These are phyloP conservation scores for Rhizopus sp. DNA, from an alignment of 371 early-diverging fungal genomes.

Conservation along the genomic window DNA sequence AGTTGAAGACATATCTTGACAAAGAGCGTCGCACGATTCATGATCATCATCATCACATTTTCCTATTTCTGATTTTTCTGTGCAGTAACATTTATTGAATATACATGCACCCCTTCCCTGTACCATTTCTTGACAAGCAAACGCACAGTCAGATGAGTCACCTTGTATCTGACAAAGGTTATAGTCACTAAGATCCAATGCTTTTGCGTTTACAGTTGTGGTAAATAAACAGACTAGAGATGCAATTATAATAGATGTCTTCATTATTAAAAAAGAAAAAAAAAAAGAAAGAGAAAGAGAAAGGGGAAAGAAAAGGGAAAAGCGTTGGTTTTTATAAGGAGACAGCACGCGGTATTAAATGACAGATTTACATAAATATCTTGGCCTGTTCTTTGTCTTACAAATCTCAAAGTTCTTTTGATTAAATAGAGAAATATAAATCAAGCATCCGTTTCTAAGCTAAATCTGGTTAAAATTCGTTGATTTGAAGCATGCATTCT, in stretches of 20 bases:
- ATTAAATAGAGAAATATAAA: not conserved
- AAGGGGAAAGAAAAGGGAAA: not conserved
- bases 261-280: no score
- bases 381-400: slow-evolving; percentile 5
- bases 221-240: not conserved
- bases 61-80: slow-evolving; percentile 34
- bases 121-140: slow-evolving; percentile 26
- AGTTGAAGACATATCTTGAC: slow-evolving; percentile 38
- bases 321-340: not conserved
- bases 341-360: slow-evolving; percentile 1
- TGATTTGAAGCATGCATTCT: not conserved
- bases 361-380: not conserved
- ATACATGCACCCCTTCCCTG: slow-evolving; percentile 38
- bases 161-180: slow-evolving; percentile 21
- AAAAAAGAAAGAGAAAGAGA: not conserved
- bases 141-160: slow-evolving; percentile 26
- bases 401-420: not conserved
- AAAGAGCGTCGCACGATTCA: slow-evolving; percentile 42
- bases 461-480: not conserved
- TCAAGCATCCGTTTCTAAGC: not conserved
- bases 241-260: slow-evolving; percentile 1
- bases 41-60: slow-evolving; percentile 42
- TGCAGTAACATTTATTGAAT: slow-evolving; percentile 40
- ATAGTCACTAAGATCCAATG: slow-evolving; percentile 21
- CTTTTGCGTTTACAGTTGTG: slow-evolving; percentile 4